A percentile compares a stretch with the other conserved stretches of the same genome.
Evolutionary conservation across 352 stramenopile species (phyloP).

Genomic region (Globisporangium emineosum): DNA sequence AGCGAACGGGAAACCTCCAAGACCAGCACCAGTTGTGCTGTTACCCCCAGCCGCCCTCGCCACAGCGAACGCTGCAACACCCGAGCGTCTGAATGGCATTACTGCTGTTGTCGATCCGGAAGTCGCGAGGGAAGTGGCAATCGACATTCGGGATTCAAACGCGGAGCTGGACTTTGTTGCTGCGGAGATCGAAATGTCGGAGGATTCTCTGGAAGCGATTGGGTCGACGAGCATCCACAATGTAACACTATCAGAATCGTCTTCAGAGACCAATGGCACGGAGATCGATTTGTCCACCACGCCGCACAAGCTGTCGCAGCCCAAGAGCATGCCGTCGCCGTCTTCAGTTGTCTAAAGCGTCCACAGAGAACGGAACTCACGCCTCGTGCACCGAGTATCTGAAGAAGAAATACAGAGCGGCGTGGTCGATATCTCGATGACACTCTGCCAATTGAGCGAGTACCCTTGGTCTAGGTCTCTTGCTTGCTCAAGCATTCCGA

Average conservation of each 20-base stretch:
- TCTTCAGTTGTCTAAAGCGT: constrained; percentile 54
- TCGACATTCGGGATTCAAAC: constrained; percentile 37
- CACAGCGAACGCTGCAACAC: constrained; percentile 13
- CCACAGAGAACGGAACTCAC: not conserved
- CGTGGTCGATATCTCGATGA: not conserved
- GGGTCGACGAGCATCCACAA: constrained; percentile 43
- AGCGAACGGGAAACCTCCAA: constrained; percentile 21
- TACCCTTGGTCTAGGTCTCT: not conserved
- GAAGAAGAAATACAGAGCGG: not conserved
- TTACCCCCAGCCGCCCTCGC: constrained; percentile 23
- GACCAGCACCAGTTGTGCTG: constrained; percentile 36
- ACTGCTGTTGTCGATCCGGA: constrained; percentile 3
- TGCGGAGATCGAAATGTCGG: constrained; percentile 1
- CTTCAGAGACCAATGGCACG: constrained; percentile 19
- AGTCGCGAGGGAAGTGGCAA: constrained; percentile 21
- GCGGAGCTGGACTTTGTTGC: constrained; percentile 11
- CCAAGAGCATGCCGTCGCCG: constrained; percentile 45
- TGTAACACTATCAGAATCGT: constrained; percentile 36
- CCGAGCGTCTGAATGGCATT: constrained; percentile 5
- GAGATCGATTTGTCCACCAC: constrained; percentile 33
- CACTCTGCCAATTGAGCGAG: not conserved
- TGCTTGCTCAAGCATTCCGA: not conserved
- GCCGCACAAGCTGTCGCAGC: constrained; percentile 40
- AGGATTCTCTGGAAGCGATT: constrained; percentile 14
- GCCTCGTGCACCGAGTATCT: no score